These are phyloP conservation scores for Solioccasus polychromus DNA, from an alignment of 768 basidiomycete species.

Conservation along the genomic window DNA sequence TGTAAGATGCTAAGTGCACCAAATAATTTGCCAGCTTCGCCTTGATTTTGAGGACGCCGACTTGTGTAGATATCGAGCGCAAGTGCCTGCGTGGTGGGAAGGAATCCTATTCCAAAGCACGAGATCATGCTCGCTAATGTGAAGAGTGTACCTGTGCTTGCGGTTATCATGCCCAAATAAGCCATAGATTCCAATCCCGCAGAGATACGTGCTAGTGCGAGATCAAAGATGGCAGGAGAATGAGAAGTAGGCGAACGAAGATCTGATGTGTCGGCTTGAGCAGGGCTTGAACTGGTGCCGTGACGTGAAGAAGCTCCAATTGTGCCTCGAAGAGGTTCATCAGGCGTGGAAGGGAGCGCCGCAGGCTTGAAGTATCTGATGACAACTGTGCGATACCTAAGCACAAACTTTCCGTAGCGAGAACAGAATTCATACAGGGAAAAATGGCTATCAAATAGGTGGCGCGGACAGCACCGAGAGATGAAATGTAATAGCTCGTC, in stretches of 20 bases:
- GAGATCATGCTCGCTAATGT: slow-evolving; percentile 46
- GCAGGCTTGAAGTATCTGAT: slow-evolving; percentile 46
- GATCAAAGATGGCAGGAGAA: slow-evolving; percentile 61
- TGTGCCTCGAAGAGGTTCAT: slow-evolving; percentile 17
- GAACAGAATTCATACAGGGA: slow-evolving; percentile 49
- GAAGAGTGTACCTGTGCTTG: slow-evolving; percentile 48
- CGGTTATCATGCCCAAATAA: slow-evolving; percentile 49
- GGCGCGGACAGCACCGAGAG: slow-evolving; percentile 52
- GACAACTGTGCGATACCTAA: slow-evolving; percentile 37
- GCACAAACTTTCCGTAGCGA: not conserved
- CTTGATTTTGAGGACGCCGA: slow-evolving; percentile 40
- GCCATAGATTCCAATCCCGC: slow-evolving; percentile 52
- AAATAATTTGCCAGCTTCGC: slow-evolving; percentile 72
- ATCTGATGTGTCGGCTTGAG: slow-evolving; percentile 2
- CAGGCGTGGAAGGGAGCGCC: slow-evolving; percentile 9
- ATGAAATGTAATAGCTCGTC: slow-evolving; percentile 74
- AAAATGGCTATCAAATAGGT: slow-evolving; percentile 53
- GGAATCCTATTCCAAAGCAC: slow-evolving; percentile 61
- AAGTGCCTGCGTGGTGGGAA: slow-evolving; percentile 67
- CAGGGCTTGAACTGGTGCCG: slow-evolving; percentile 2
- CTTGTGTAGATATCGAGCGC: slow-evolving; percentile 62
- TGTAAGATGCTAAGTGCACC: slow-evolving; percentile 77
- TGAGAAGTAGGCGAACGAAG: slow-evolving; percentile 22
- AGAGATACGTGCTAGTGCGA: slow-evolving; percentile 63
- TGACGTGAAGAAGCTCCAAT: slow-evolving; percentile 2